Evolutionary conservation across 2,329 filamentous ascomycete species (phyloP), one percentile per base, ranked within the genome.

Genomic region (Aspergillus puulaauensis): DNA sequence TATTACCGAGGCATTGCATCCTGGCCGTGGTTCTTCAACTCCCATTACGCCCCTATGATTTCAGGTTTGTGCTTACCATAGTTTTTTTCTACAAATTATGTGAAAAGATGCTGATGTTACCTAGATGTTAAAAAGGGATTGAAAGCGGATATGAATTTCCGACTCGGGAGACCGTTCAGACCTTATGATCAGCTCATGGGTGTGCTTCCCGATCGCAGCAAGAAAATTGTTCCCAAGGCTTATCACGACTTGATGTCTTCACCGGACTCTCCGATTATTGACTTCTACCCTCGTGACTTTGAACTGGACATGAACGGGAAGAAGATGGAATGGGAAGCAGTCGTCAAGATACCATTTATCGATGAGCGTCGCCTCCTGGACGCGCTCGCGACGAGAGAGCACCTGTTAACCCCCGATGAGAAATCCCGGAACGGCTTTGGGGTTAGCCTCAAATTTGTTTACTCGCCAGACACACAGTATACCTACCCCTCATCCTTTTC

Each of bases 281-380:
- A 99, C 72, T 99, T 99, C 73, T 99, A 99, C 69, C 95, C 95
- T 2, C 86, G 93, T 66, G 95, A 99, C 68, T 99, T 99, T 69
- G 91, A 96, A 64, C 82, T 99, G 41, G 96, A 99, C 72, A 98
- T 99, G 95, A 98, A 99, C 67, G 96, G 95, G 59, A 99, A 99
- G 80, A 99, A 96, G 79, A 96, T 96, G 90, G 96, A 99, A 63
- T 99, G 95, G 95, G 95, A 99, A 73, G 95, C 95, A 27, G 93
- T 99, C 39, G 92, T 99, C 63, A 99, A 98, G 76, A 99, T 99
- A 69, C 95, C 95, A 0, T 99, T 99, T 76, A 99, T 99, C 62
- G 91, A 99, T 58, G 93, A 99, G 73, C 86, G 89, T 67, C 86
- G 95, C 24, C 80, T 99, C 2, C 81, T 99, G 55, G 78, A 81